Conservation (phyloP, 192 early-diverging fungal genomes). For the Coemansia interrupta region DNA sequence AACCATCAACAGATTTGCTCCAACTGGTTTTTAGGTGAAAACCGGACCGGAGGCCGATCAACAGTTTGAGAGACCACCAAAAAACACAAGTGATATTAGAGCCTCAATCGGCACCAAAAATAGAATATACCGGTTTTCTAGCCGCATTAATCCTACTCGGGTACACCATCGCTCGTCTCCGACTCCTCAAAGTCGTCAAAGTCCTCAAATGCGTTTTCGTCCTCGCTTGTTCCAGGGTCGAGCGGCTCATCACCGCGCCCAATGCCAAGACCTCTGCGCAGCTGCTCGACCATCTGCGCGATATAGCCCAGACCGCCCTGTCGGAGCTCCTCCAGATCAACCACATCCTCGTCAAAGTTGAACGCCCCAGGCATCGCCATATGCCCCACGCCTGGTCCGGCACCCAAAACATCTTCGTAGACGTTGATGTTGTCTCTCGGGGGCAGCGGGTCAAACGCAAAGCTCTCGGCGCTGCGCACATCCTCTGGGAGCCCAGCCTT, state of each 20-base stretch:
- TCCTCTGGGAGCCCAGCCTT: slow-evolving; percentile 41
- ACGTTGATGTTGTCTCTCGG: slow-evolving; percentile 35
- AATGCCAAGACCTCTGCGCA: slow-evolving; percentile 11
- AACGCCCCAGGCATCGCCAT: slow-evolving; percentile 31
- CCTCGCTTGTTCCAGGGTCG: slow-evolving; percentile 40
- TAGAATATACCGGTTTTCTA: not conserved
- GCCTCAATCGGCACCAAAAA: too few relatives aligned
- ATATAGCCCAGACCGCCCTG: slow-evolving; percentile 3
- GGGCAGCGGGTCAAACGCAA: slow-evolving; percentile 52
- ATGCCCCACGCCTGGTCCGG: not conserved
- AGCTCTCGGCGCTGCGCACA: slow-evolving; percentile 23
- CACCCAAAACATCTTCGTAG: slow-evolving; percentile 26
- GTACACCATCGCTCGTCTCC: slow-evolving; percentile 1
- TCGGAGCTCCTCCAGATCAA: slow-evolving; percentile 14
- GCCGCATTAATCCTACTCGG: slow-evolving; percentile 8
- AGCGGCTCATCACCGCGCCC: not conserved
- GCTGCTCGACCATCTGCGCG: slow-evolving; percentile 18
- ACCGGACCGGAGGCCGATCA: too few relatives aligned
- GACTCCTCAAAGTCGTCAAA: not conserved
- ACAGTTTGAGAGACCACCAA: too few relatives aligned
- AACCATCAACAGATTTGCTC: too few relatives aligned
- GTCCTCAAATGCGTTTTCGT: slow-evolving; percentile 13
- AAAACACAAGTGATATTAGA: too few relatives aligned
- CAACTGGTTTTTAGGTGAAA: too few relatives aligned
- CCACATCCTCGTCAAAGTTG: slow-evolving; percentile 10